Base-by-base conservation (phyloP, 1,284 basidiomycete genomes). In the Microbotryomycetes sp. region DNA sequence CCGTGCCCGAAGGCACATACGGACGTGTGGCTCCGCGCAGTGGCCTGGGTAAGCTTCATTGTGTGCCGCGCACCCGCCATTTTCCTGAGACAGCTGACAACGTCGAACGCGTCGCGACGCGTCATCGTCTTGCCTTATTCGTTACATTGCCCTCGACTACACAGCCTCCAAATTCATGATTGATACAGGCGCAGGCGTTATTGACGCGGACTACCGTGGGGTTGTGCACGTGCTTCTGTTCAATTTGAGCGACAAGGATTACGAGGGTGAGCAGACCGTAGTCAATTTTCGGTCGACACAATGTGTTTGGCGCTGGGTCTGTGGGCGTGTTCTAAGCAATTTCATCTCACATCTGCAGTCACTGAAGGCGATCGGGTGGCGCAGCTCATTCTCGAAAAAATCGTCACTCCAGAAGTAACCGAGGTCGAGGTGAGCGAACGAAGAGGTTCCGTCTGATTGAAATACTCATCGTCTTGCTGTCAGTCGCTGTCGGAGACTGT, bases 161-260 rank as follows among this genome's bases (percentile, higher is more conserved):
- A 15, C 70, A 93, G 93, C 94, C 4, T 87, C 87, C 27, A 98
- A 98, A 75, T 92, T 91, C 77, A 91, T 91, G 81, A 97, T 98
- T 64, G 89, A 96, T 74, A 93, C 90, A 0, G 94, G 94, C 1
- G 96, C 94, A 5, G 94, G 94, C 35, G 94, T 98, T 21, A 84
- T 98, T 60, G 96, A 98, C 69, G 87, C 89, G 13, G 94, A 98
- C 75, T 98, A 98, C 76, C 83, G 96, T 45, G 94, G 96, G 4
- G 79, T 85, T 7, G 83, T 98, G 57, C 92, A 88, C 74, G 90
- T 97, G n/a, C 80, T 98, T 27, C 81, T 98, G 41, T 97, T 94
- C 83, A 98, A 98, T 75, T 82, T 88, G 61, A 87, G 87, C 0
- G 89, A 93, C 70, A 78, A 83, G 64, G 91, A 96, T 72, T 97